Evolutionary conservation across 2,329 filamentous ascomycete species (phyloP).

Genomic region (Venturia pyrina): DNA sequence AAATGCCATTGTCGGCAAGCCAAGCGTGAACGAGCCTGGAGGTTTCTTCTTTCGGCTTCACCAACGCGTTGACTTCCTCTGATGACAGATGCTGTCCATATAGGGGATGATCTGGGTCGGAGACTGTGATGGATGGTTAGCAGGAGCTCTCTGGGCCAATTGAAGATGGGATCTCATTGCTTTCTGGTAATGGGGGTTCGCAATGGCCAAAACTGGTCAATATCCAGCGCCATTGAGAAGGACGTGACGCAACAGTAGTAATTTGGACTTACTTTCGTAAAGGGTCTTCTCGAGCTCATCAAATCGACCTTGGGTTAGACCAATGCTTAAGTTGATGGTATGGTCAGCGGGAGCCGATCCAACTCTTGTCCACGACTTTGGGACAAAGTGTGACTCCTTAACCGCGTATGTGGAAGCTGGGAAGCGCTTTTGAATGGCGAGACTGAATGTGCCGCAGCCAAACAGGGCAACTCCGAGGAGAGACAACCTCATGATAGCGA

Average conservation of each 20-base stretch:
- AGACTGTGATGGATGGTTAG: slow-evolving; percentile 29
- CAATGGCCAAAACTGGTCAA: neutral
- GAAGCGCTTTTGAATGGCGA: neutral
- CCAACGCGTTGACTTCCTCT: slow-evolving; percentile 47
- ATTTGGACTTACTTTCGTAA: slow-evolving; percentile 32
- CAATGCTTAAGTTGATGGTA: slow-evolving; percentile 46
- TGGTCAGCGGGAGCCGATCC: slow-evolving; percentile 38
- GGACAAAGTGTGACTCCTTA: slow-evolving; percentile 47
- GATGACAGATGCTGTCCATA: slow-evolving; percentile 55
- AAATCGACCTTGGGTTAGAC: slow-evolving; percentile 47
- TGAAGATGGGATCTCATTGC: too few relatives aligned
- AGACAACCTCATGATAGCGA: neutral
- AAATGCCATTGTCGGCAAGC: slow-evolving; percentile 47
- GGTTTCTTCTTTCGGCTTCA: slow-evolving; percentile 44
- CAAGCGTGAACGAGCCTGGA: slow-evolving; percentile 43
- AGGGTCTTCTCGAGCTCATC: slow-evolving; percentile 46
- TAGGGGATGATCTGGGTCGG: slow-evolving; percentile 46
- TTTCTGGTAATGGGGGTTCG: too few relatives aligned
- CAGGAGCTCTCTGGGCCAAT: too few relatives aligned
- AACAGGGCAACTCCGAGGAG: neutral
- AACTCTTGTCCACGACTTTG: slow-evolving; percentile 40
- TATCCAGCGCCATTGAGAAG: neutral
- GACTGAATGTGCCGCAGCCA: neutral
- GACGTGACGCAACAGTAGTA: neutral
- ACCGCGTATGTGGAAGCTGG: slow-evolving; percentile 31